These are phyloP conservation scores for Aureobasidium vineae DNA, from an alignment of 2,329 filamentous ascomycete species.

Conservation along the genomic window DNA sequence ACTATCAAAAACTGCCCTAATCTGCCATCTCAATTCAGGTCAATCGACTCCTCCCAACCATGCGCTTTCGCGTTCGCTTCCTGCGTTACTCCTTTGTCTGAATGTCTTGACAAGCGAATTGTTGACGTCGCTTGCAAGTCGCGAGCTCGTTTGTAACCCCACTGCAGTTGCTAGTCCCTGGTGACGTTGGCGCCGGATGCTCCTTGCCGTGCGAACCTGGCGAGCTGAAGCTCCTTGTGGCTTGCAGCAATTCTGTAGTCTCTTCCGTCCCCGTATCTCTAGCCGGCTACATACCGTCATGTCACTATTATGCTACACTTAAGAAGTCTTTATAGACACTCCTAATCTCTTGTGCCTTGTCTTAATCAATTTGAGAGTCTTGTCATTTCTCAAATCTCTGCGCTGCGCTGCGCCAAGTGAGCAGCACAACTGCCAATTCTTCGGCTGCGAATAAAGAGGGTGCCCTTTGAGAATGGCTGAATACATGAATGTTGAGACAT, in stretches of 20 bases:
- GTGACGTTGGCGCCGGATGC: not conserved
- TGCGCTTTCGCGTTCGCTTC: not conserved
- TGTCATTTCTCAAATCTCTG: too few species aligned
- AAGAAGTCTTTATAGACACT: not conserved
- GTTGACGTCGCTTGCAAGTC: not conserved
- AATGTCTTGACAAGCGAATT: not conserved
- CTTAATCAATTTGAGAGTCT: not conserved
- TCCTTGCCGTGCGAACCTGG: conserved; percentile 10
- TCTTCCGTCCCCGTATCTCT: not conserved
- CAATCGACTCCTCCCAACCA: not conserved
- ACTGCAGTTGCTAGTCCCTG: not conserved
- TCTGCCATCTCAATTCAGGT: not conserved
- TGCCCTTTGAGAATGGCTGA: not conserved
- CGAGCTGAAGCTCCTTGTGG: conserved; percentile 16
- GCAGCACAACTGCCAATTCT: not conserved
- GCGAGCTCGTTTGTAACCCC: not conserved
- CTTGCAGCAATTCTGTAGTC: not conserved
- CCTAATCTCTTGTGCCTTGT: too few species aligned
- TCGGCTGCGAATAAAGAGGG: not conserved
- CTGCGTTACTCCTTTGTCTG: not conserved
- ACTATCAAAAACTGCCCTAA: not conserved
- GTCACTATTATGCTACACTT: not conserved
- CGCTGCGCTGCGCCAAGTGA: not conserved
- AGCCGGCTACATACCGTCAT: not conserved
- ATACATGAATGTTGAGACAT: not conserved